Conservation (phyloP, 2,329 filamentous ascomycete genomes). For the Phoma herbarum region DNA sequence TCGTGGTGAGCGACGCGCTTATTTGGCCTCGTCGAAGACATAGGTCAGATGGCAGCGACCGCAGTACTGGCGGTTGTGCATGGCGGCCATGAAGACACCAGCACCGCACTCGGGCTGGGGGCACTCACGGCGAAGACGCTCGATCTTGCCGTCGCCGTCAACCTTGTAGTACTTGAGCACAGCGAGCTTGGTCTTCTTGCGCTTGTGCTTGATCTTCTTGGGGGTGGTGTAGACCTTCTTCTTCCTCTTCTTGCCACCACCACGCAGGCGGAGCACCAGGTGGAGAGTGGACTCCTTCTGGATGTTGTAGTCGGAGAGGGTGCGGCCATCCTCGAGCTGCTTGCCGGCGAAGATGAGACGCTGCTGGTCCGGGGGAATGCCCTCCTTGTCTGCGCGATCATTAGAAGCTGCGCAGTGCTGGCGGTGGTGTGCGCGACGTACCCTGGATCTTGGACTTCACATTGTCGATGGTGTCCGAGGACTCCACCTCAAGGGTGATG, state of each 20-base stretch:
- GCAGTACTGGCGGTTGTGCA: constrained; percentile 99
- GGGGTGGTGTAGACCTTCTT: constrained; percentile 99
- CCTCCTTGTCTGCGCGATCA: constrained; percentile 88
- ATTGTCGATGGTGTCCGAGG: constrained; percentile 99
- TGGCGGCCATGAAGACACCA: constrained; percentile 99
- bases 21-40: constrained; percentile 73
- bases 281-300: constrained; percentile 99
- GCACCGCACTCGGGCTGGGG: constrained; percentile 87
- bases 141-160: constrained; percentile 99
- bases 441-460: constrained; percentile 96
- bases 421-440: constrained; percentile 47
- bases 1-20: constrained; percentile 43
- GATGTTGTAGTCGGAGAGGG: constrained; percentile 99
- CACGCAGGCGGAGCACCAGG: constrained; percentile 96
- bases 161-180: constrained; percentile 99
- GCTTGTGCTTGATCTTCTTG: constrained; percentile 99
- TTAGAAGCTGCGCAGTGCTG: constrained; percentile 33
- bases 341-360: constrained; percentile 99
- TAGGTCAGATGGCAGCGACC: constrained; percentile 75
- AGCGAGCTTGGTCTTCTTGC: constrained; percentile 99
- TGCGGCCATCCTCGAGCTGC: constrained; percentile 99
- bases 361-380: constrained; percentile 98
- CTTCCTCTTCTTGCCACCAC: constrained; percentile 96
- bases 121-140: constrained; percentile 98
- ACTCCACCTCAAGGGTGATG: constrained; percentile 99